phyloP scores from a whole-genome alignment of 2,329 filamentous ascomycete genomes.

The Lomentospora prolificans region DNA sequence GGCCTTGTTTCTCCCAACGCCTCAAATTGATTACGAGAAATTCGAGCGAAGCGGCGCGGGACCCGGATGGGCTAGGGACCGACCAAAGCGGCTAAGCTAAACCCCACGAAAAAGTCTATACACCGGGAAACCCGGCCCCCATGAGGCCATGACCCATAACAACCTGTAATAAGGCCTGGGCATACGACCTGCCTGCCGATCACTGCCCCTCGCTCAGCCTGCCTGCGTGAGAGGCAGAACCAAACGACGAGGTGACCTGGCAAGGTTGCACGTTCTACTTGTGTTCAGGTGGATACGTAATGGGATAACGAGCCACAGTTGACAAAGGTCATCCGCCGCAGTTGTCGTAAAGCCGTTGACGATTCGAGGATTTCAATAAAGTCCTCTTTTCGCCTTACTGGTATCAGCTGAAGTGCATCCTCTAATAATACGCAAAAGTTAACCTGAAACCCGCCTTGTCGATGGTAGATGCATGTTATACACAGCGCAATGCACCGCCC shows the following conservation, averaged over 20 bases:
- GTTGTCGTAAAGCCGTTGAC: no score
- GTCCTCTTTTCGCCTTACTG: background rate
- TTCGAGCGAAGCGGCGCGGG: background rate
- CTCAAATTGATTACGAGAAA: background rate
- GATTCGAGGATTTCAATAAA: no score
- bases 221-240: no score
- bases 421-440: background rate
- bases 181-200: background rate
- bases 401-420: background rate
- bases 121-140: no score
- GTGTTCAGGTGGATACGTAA: no score
- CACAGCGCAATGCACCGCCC: background rate
- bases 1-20: background rate
- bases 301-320: no score
- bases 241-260: no score
- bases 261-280: no score
- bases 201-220: background rate
- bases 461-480: background rate
- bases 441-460: background rate
- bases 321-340: no score
- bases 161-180: background rate
- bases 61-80: background rate
- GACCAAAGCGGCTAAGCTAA: background rate
- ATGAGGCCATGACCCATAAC: background rate
- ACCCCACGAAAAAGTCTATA: no score